A percentile compares a stretch with the other conserved stretches of the same genome.
phyloP scores from a whole-genome alignment of 2,329 filamentous ascomycete genomes.

The Orbilia oligospora region DNA sequence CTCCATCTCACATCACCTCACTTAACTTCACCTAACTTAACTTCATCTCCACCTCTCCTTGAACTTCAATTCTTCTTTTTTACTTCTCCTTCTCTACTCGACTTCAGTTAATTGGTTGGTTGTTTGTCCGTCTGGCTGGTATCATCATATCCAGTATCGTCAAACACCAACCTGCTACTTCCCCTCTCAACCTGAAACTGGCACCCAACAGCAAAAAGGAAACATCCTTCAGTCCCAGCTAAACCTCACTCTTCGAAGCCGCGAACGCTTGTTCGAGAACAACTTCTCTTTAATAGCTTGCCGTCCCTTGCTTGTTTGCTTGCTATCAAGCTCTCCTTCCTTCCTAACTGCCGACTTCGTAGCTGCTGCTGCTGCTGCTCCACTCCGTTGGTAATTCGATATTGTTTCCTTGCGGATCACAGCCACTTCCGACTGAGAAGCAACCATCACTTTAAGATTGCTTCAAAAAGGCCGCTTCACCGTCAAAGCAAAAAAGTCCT shows the following conservation, averaged over 20 bases:
- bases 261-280: conserved; percentile 20
- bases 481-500: conserved; percentile 13
- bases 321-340: conserved; percentile 24
- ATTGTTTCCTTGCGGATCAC: conserved; percentile 11
- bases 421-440: conserved; percentile 31
- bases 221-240: conserved; percentile 4
- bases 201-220: conserved; percentile 29
- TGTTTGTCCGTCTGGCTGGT: conserved; percentile 8
- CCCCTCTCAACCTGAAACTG: conserved; percentile 60
- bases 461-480: conserved; percentile 21
- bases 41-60: background rate
- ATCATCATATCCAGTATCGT: conserved; percentile 36
- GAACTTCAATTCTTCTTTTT: conserved; percentile 16
- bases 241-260: conserved; percentile 30
- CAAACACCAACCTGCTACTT: conserved; percentile 32
- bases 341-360: background rate
- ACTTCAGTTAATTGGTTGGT: background rate
- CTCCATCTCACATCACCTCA: conserved; percentile 8
- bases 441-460: conserved; percentile 25
- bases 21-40: background rate
- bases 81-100: background rate
- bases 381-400: background rate
- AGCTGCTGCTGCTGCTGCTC: background rate
- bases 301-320: conserved; percentile 46
- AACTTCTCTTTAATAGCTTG: conserved; percentile 36